These are phyloP conservation scores for Phyllosticta citrichinensis DNA, from an alignment of 2,329 filamentous ascomycete species.

Conservation along the genomic window DNA sequence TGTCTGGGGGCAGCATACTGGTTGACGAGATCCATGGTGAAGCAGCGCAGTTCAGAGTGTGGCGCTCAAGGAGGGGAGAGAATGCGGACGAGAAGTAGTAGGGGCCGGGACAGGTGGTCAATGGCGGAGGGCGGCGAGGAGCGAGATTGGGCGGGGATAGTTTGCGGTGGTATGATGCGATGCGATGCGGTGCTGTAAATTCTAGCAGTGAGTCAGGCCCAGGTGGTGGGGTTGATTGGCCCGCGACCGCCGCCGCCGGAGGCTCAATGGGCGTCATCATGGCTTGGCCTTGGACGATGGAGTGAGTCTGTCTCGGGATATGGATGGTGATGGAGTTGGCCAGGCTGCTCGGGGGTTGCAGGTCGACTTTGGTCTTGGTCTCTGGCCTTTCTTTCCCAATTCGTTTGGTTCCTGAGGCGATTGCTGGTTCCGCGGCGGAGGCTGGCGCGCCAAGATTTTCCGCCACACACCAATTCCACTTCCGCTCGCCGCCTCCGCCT, in stretches of 20 bases:
- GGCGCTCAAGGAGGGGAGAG: background rate
- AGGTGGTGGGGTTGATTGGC: background rate
- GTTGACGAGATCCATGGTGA: conserved; percentile 31
- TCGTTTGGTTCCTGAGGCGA: too few relatives aligned
- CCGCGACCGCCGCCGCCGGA: background rate
- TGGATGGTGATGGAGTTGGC: too few relatives aligned
- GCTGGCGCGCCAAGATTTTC: conserved; percentile 5
- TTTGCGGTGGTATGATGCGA: background rate
- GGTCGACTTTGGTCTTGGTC: too few relatives aligned
- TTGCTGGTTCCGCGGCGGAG: background rate
- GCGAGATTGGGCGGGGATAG: background rate
- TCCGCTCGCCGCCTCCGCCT: conserved; percentile 1
- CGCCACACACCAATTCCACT: conserved; percentile 8
- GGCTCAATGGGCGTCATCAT: background rate
- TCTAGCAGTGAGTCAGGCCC: background rate
- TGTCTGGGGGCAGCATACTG: conserved; percentile 19
- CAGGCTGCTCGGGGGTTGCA: too few relatives aligned
- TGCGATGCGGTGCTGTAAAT: background rate
- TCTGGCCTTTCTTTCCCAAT: too few relatives aligned
- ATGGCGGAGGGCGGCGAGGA: background rate
- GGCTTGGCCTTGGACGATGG: background rate
- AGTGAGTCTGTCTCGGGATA: background rate
- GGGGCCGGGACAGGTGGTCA: background rate
- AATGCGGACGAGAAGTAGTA: background rate
- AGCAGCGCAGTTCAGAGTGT: conserved; percentile 1